These are phyloP conservation scores for Pogostemon cablin DNA, from an alignment of 257 asterid species.

Conservation along the genomic window DNA sequence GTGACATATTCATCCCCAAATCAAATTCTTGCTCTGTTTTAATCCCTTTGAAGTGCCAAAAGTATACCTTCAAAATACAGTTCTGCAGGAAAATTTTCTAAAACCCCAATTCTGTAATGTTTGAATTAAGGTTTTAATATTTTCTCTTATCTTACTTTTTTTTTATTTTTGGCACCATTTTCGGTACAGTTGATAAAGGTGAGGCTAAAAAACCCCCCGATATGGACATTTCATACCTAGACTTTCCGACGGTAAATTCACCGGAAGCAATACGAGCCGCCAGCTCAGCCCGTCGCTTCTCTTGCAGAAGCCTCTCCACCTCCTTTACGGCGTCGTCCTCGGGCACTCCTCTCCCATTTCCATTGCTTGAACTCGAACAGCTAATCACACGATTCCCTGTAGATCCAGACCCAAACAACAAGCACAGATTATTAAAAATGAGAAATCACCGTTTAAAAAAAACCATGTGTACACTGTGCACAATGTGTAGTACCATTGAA, in stretches of 20 bases:
- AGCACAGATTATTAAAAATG: not conserved
- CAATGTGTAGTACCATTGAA: slow-evolving; percentile 34
- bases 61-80: not conserved
- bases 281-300: slow-evolving; percentile 75
- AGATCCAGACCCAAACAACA: slow-evolving; percentile 26
- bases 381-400: slow-evolving; percentile 56
- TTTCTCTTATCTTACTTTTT: too few relatives aligned
- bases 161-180: not conserved
- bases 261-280: slow-evolving; percentile 91
- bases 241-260: slow-evolving; percentile 70
- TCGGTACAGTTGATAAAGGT: slow-evolving; percentile 26
- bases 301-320: slow-evolving; percentile 62
- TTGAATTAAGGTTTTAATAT: not conserved
- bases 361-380: slow-evolving; percentile 58
- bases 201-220: not conserved
- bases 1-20: not conserved
- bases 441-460: not conserved
- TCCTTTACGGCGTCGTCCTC: slow-evolving; percentile 51
- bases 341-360: slow-evolving; percentile 41
- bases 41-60: not conserved
- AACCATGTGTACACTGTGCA: slow-evolving; percentile 25
- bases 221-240: slow-evolving; percentile 46
- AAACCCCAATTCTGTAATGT: not conserved
- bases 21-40: not conserved
- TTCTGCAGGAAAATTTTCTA: not conserved